Percentiles rank a stretch among this genome's conserved stretches.
phyloP scores from a whole-genome alignment of 306 rosid genomes.

The apple (Malus domestica) region ASM211411v1 NC_041798.1:1492001-1492500 shows the following conservation, averaged over 20 bases:
- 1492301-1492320: constrained; percentile 49
- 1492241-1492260: constrained; percentile 51
- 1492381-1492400: constrained; percentile 33
- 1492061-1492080: no score
- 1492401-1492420: constrained; percentile 20
- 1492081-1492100: no score
- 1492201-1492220: no score
- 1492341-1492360: not conserved
- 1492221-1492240: constrained; percentile 40
- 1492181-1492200: no score
- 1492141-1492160: no score
- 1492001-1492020: no score
- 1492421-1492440: constrained; percentile 27
- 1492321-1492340: constrained; percentile 37
- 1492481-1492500: not conserved
- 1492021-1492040: no score
- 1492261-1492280: constrained; percentile 37
- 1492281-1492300: constrained; percentile 60
- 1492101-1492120: no score
- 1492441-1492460: constrained; percentile 13
- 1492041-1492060: no score
- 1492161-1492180: no score
- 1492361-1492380: constrained; percentile 7
- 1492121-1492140: no score
- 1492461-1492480: constrained; percentile 10